Evolutionary conservation across 2,329 filamentous ascomycete genomes (phyloP).

Genomic region (Botrytis pseudocinerea): DNA sequence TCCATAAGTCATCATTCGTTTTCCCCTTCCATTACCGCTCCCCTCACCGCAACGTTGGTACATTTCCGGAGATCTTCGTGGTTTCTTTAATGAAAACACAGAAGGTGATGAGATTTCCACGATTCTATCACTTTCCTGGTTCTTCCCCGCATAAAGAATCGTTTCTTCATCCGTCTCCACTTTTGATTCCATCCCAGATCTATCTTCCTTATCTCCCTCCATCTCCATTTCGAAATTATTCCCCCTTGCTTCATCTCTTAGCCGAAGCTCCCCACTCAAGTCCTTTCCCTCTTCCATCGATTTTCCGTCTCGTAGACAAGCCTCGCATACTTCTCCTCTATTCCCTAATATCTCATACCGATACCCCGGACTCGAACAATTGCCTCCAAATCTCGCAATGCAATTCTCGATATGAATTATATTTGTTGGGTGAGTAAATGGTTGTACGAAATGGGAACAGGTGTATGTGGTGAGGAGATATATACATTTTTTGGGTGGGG

Average conservation of each 20-base stretch:
- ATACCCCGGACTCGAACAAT: constrained; percentile 6
- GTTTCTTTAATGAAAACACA: not conserved
- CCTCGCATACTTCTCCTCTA: not conserved
- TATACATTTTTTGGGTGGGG: not conserved
- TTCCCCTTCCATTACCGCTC: not conserved
- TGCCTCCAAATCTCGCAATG: not conserved
- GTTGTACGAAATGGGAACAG: not conserved
- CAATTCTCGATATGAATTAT: not conserved
- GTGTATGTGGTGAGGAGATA: not conserved
- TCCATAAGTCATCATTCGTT: not conserved
- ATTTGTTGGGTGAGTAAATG: not conserved
- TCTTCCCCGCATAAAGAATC: not conserved
- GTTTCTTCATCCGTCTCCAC: rapidly evolving
- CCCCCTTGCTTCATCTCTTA: not conserved
- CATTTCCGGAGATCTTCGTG: not conserved
- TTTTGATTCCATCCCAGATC: rapidly evolving
- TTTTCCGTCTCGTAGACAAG: not conserved
- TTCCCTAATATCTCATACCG: not conserved
- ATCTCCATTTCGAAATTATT: not conserved
- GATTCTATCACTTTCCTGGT: rapidly evolving
- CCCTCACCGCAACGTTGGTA: too few relatives aligned
- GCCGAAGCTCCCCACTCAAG: not conserved
- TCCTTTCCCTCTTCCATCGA: not conserved
- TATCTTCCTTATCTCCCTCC: rapidly evolving
- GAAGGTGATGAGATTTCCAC: rapidly evolving